Base-by-base conservation (phyloP, 2,329 filamentous ascomycete species). In the Aureobasidium namibiae region DNA sequence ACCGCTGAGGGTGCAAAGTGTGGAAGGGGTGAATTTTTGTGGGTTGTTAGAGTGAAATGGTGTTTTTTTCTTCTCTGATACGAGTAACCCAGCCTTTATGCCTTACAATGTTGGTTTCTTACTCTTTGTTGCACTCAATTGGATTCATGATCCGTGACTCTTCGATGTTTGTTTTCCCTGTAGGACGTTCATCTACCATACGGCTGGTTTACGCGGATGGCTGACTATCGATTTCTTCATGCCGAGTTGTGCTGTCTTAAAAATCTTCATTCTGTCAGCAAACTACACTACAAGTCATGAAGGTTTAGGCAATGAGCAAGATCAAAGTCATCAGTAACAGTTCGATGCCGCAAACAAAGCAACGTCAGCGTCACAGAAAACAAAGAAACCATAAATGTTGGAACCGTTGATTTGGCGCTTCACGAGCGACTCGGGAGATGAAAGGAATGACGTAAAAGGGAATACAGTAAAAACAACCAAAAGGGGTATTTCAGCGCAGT, bases 401-500 rank as follows among this genome's bases (percentile, higher is more conserved):
- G 41, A 33, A 56, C 29, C 42, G 24, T 54, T 54, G 36, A 54
- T 54, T 54, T 54, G 36, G 50, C 50, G 50, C 50, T 23, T 56
- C 39, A 6, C 45, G 18, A 34, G 52, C 29, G 42, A 33, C n/a
- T n/a, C n/a, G n/a, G 31, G 39, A 34, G 41, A 42, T 39, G 48
- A 38, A 57, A 48, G 54, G 54, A 57, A 57, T 48, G 54, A 57
- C 54, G 24, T 48, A 48, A 48, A 48, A 34, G 23, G 42, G 11
- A 31, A 57, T 46, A 57, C 54, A 46, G 42, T 38, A 57, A 57
- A 57, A 44, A 44, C 14, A 56, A 57, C 42, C 54, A 57, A 57
- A 46, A 39, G 54, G 54, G 54, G 54, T 57, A 57, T 57, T 57
- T 57, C 54, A 39, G 41, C 54, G 54, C 54, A 57, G 42, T 57